Percentiles rank a stretch among this genome's conserved stretches.
Conservation (phyloP, 2,329 filamentous ascomycete species). For the Trichoderma koningii region DNA sequence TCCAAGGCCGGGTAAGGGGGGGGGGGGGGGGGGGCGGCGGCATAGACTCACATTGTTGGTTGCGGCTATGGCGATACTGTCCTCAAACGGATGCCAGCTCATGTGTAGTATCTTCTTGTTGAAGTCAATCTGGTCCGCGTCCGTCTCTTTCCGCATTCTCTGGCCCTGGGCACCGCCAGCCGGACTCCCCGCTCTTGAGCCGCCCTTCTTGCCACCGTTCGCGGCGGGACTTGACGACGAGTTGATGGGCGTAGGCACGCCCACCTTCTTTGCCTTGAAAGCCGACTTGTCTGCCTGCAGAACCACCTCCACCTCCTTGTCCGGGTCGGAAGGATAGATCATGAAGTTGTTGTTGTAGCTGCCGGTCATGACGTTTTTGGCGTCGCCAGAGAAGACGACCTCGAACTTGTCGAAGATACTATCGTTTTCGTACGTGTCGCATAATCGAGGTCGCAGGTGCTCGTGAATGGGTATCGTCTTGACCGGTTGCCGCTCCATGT, state of each 20-base stretch:
- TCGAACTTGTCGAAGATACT: constrained; percentile 99
- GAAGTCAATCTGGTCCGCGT: constrained; percentile 99
- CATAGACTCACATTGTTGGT: constrained; percentile 89
- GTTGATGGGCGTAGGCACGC: constrained; percentile 96
- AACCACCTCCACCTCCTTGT: constrained; percentile 96
- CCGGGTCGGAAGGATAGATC: constrained; percentile 97
- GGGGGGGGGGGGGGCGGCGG: background rate
- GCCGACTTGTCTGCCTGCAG: constrained; percentile 97
- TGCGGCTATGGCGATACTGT: constrained; percentile 98
- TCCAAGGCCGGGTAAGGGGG: background rate
- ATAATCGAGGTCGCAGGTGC: constrained; percentile 88
- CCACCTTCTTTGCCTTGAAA: constrained; percentile 99
- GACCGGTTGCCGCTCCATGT: constrained; percentile 95
- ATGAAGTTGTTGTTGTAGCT: constrained; percentile 99
- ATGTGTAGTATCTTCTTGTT: constrained; percentile 99
- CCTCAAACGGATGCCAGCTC: constrained; percentile 99
- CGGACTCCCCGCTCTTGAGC: constrained; percentile 85
- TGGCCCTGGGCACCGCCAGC: constrained; percentile 77
- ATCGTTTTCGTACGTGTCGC: constrained; percentile 98
- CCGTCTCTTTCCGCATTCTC: constrained; percentile 97
- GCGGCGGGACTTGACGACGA: constrained; percentile 69
- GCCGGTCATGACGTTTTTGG: constrained; percentile 99
- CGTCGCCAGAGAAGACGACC: constrained; percentile 96
- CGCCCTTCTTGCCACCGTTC: constrained; percentile 78
- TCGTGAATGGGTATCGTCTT: constrained; percentile 99